A percentile compares a stretch with the other conserved stretches of the same genome.
These are phyloP conservation scores for Camillea tinctor DNA, from an alignment of 2,329 filamentous ascomycete species.

Conservation along the genomic window DNA sequence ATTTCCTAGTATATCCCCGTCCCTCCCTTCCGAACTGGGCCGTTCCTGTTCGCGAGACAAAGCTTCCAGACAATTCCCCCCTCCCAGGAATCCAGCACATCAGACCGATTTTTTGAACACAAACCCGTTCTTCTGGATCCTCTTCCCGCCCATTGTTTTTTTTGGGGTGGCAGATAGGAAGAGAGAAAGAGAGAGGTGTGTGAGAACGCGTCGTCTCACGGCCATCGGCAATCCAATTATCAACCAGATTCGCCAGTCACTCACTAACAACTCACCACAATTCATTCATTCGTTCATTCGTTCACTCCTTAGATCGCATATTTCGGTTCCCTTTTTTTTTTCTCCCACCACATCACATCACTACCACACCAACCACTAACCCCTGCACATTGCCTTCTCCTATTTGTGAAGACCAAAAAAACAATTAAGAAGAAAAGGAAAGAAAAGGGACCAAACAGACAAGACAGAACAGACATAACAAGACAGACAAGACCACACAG, in stretches of 20 bases:
- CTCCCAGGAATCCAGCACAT: conserved; percentile 20
- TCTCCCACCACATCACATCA: too few species aligned
- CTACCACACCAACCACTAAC: background rate
- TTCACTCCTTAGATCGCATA: conserved; percentile 1
- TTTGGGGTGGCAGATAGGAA: too few species aligned
- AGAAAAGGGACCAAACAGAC: background rate
- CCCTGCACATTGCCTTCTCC: background rate
- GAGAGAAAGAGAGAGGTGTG: conserved; percentile 12
- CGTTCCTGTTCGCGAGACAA: conserved; percentile 21
- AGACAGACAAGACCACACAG: too few species aligned
- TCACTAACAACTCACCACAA: conserved; percentile 2
- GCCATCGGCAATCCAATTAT: conserved; percentile 2
- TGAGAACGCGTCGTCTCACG: conserved; percentile 22
- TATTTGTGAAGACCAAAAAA: background rate
- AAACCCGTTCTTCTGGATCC: conserved; percentile 16
- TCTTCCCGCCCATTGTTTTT: conserved; percentile 23
- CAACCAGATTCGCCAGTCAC: conserved; percentile 7
- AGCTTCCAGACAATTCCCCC: conserved; percentile 17
- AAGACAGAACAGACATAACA: too few species aligned
- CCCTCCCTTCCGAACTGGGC: conserved; percentile 19
- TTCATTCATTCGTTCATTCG: conserved; percentile 11
- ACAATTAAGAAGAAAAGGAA: background rate
- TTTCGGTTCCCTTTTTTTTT: background rate
- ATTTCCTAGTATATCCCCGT: conserved; percentile 14
- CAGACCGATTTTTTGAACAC: conserved; percentile 13